Conservation (phyloP, 176 grass and related monocot species). For the Dactylis glomerata region DNA sequence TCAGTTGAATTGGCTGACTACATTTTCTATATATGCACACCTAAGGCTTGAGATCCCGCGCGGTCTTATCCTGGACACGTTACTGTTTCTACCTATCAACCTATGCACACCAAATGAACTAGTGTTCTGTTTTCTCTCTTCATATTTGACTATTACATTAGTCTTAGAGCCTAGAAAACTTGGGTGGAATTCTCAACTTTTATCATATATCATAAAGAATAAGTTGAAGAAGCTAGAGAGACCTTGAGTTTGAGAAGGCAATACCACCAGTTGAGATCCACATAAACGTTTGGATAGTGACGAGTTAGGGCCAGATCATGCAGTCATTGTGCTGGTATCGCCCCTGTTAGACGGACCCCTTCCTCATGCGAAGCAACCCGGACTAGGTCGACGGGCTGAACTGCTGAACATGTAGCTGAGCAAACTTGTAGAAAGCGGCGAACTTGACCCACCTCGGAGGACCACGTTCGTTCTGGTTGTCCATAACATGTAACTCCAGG, state of each 20-base stretch:
- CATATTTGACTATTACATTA: too few relatives aligned
- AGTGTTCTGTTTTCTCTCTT: too few relatives aligned
- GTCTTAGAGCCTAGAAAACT: not conserved
- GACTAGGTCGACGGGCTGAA: not conserved
- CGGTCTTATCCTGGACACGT: too few relatives aligned
- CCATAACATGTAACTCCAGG: not conserved
- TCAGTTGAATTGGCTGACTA: too few relatives aligned
- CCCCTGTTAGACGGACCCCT: too few relatives aligned
- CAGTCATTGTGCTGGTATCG: not conserved
- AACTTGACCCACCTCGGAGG: not conserved
- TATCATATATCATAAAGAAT: constrained; percentile 53
- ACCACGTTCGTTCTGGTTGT: not conserved
- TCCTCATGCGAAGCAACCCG: not conserved
- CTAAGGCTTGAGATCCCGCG: too few relatives aligned
- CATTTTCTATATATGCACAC: too few relatives aligned
- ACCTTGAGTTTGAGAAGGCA: constrained; percentile 47
- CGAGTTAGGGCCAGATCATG: not conserved
- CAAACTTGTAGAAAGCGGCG: not conserved
- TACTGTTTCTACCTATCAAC: too few relatives aligned
- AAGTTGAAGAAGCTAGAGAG: constrained; percentile 49
- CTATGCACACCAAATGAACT: too few relatives aligned
- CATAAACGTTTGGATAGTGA: constrained; percentile 62
- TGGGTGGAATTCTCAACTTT: constrained; percentile 31
- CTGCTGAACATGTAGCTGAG: not conserved
- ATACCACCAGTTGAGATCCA: constrained; percentile 33